These are phyloP conservation scores for Capronia americana DNA, from an alignment of 2,329 filamentous ascomycete genomes.

Conservation along the genomic window DNA sequence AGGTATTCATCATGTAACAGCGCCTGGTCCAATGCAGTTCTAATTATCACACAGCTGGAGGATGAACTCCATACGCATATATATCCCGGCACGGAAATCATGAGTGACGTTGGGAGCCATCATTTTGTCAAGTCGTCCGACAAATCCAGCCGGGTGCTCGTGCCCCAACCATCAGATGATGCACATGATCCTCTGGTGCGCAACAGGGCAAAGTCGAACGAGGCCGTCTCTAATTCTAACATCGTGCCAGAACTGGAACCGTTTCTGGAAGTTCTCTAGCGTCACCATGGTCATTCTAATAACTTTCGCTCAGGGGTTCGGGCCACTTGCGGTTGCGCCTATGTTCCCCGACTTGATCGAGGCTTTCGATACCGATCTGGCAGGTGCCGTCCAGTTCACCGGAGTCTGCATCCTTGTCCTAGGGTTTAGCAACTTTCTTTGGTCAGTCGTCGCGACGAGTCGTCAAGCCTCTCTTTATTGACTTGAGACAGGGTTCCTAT, in stretches of 20 bases:
- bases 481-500: slow-evolving; percentile 8
- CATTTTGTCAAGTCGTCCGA: slow-evolving; percentile 64
- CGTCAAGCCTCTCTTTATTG: not conserved
- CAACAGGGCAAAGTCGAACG: not conserved
- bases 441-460: slow-evolving; percentile 42
- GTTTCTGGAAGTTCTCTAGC: slow-evolving; percentile 54
- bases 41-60: slow-evolving; percentile 11
- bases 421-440: slow-evolving; percentile 61
- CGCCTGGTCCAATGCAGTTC: not conserved
- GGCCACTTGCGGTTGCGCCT: slow-evolving; percentile 7
- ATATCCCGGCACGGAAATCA: slow-evolving; percentile 58
- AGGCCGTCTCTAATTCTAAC: not conserved
- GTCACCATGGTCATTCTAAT: slow-evolving; percentile 44
- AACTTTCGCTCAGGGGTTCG: slow-evolving; percentile 14
- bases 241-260: slow-evolving; percentile 54
- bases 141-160: slow-evolving; percentile 48
- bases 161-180: slow-evolving; percentile 50
- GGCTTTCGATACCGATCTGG: slow-evolving; percentile 12
- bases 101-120: slow-evolving; percentile 65
- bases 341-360: slow-evolving; percentile 18
- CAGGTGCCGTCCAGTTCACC: slow-evolving; percentile 38
- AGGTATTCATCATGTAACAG: not conserved
- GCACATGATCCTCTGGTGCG: slow-evolving; percentile 49
- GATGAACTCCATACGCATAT: slow-evolving; percentile 56
- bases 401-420: slow-evolving; percentile 59